Evolutionary conservation across 2,329 filamentous ascomycete genomes (phyloP).

Genomic region (Arthrobotrys sphaeroides): DNA sequence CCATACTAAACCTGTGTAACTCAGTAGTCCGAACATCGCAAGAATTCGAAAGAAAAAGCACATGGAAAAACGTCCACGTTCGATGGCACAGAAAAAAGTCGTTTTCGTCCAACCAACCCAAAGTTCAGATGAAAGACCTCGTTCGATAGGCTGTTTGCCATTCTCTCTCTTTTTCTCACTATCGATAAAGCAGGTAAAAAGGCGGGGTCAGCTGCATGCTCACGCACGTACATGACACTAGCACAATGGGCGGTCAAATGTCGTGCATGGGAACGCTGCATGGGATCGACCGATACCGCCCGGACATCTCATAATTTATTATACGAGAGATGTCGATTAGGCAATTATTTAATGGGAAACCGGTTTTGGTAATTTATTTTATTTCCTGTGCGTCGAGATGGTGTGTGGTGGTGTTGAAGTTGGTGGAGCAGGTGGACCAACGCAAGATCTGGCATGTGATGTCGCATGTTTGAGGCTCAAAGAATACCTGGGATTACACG

Average conservation of each 20-base stretch:
- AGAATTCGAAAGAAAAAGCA: too few species aligned
- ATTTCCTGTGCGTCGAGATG: too few species aligned
- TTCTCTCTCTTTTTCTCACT: slow-evolving; percentile 10
- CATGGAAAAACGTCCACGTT: not conserved
- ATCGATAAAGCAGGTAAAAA: slow-evolving; percentile 43
- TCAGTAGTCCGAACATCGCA: too few species aligned
- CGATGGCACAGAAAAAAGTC: not conserved
- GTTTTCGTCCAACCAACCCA: not conserved
- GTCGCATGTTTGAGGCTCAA: slow-evolving; percentile 1
- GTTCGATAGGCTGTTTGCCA: slow-evolving; percentile 52
- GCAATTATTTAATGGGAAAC: not conserved
- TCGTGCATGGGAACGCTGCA: slow-evolving; percentile 49
- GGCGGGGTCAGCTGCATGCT: slow-evolving; percentile 54
- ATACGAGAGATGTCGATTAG: not conserved
- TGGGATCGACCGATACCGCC: slow-evolving; percentile 30
- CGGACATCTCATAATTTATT: not conserved
- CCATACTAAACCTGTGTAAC: not conserved
- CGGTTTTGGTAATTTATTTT: slow-evolving; percentile 15
- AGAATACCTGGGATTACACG: not conserved
- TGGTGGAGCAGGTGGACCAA: not conserved
- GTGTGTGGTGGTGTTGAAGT: not conserved
- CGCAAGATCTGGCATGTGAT: slow-evolving; percentile 10
- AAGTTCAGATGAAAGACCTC: slow-evolving; percentile 52
- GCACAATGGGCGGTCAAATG: slow-evolving; percentile 3
- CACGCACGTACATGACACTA: not conserved